Evolutionary conservation across 2,329 filamentous ascomycete species (phyloP).

Genomic region (Epichloe amarillans): DNA sequence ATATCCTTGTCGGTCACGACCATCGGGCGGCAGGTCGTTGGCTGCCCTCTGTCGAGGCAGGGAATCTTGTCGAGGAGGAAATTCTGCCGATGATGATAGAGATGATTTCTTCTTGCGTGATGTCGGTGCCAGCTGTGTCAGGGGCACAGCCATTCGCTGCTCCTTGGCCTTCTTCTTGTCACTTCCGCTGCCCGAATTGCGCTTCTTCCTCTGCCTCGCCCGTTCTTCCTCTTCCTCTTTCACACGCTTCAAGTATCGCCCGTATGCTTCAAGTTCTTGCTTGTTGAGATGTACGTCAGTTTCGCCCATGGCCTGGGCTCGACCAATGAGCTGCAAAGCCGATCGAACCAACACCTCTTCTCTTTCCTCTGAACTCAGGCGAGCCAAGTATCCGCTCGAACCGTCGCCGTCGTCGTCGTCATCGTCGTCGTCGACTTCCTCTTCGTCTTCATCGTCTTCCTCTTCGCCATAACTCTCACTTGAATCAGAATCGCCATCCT

Average conservation of each 20-base stretch:
- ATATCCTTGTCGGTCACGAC: slow-evolving; percentile 22
- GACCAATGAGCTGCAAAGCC: slow-evolving; percentile 67
- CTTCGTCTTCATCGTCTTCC: slow-evolving; percentile 9
- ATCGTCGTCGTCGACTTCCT: slow-evolving; percentile 25
- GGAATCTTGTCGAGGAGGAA: slow-evolving; percentile 19
- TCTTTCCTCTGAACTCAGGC: slow-evolving; percentile 45
- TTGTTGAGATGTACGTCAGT: slow-evolving; percentile 67
- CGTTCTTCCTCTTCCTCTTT: slow-evolving; percentile 44
- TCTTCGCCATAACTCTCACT: slow-evolving; percentile 15
- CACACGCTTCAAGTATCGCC: slow-evolving; percentile 50
- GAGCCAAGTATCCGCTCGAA: slow-evolving; percentile 30
- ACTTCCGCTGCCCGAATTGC: slow-evolving; percentile 23
- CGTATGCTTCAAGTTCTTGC: slow-evolving; percentile 69
- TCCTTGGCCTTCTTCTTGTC: slow-evolving; percentile 28
- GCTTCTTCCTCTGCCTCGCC: slow-evolving; percentile 50
- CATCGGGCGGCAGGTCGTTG: slow-evolving; percentile 20
- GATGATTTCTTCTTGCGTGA: slow-evolving; percentile 22
- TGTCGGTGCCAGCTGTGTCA: slow-evolving; percentile 35
- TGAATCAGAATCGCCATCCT: slow-evolving; percentile 20
- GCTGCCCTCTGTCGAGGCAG: slow-evolving; percentile 25
- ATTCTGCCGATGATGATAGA: slow-evolving; percentile 8
- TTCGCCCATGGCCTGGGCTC: slow-evolving; percentile 63
- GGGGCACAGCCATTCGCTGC: slow-evolving; percentile 37
- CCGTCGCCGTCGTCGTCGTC: not conserved
- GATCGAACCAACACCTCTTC: slow-evolving; percentile 67